Evolutionary conservation across 148 eudicot species (phyloP).

Genomic region (Rhododendron ferrugineum): DNA sequence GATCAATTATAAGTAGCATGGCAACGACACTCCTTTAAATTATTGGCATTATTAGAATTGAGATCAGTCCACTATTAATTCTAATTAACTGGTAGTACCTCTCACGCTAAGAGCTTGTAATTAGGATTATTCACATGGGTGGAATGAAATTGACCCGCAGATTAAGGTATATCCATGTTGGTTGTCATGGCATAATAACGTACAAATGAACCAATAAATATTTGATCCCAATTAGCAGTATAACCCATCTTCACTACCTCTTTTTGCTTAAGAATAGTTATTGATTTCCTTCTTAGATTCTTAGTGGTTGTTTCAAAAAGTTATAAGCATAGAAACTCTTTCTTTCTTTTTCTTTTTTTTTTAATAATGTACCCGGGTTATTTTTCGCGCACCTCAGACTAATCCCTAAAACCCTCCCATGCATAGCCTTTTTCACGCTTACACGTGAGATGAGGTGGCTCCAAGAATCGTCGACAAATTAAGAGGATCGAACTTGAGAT

Average conservation of each 20-base stretch:
- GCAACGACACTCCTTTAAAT: neutral
- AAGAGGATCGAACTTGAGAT: too few species aligned
- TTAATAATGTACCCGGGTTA: too few species aligned
- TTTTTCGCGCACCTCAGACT: too few species aligned
- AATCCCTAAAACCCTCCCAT: too few species aligned
- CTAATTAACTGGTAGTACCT: neutral
- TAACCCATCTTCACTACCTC: neutral
- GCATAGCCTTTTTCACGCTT: too few species aligned
- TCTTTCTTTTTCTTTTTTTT: too few species aligned
- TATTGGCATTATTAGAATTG: neutral
- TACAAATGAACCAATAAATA: neutral
- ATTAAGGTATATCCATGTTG: constrained; percentile 4
- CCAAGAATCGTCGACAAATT: too few species aligned
- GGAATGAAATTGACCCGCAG: constrained; percentile 8
- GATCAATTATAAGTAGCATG: neutral
- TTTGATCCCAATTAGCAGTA: neutral
- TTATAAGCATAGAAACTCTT: too few species aligned
- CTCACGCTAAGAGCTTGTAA: neutral
- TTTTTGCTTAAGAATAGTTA: neutral
- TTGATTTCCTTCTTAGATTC: neutral
- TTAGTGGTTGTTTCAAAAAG: neutral
- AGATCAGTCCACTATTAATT: neutral
- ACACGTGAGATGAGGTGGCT: too few species aligned
- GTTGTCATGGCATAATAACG: neutral
- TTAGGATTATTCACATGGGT: neutral